Base-by-base conservation (phyloP, 805 yeast species). In the Ogataea naganishii region DNA sequence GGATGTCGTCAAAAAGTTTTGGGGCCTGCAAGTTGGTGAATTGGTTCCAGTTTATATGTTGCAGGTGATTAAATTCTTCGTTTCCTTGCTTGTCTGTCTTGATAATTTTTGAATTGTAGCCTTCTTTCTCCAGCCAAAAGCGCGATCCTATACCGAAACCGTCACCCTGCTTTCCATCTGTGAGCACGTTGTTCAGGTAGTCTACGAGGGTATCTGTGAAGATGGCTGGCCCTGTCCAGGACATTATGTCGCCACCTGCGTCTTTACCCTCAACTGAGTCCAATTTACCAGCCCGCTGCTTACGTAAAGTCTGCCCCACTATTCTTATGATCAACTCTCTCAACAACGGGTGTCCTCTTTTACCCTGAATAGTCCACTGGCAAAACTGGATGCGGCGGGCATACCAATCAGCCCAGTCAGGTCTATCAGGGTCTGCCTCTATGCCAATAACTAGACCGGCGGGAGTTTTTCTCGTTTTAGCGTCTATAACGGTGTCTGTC, bases 191-290 rank as follows among this genome's bases (percentile, higher is more conserved):
- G 53, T 80, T 80, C 41, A 89, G 64, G 53, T 89, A 86, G 26
- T 69, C 74, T 53, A 92, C 85, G 14, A 92, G 65, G 7, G 72
- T 58, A 51, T 92, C 97, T 0, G 98, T 89, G 75, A 88, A 92
- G 14, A 85, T 73, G 1, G 94, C 97, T 0, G 97, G 95, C 0
- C 98, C 98, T 0, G 97, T 84, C 95, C 95, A 84, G 46, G 80
- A 71, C 94, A 85, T 83, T 31, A 85, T 71, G 47, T 80, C 86
- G 14, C 76, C 76, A 5, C 94, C 94, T 7, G 64, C 57, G 38
- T 78, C 78, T 40, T 72, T 70, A 5, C 82, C 78, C 27, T 64
- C 57, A 0, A 72, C 58, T 29, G 62, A 55, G 1, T 51, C 48
- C 32, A 82, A 58, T 3, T 49, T 48, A 1, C 75, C 75, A n/a